Evolutionary conservation across 1,139 yeast species (phyloP).

Genomic region (Zygosaccharomyces pseudobailii): DNA sequence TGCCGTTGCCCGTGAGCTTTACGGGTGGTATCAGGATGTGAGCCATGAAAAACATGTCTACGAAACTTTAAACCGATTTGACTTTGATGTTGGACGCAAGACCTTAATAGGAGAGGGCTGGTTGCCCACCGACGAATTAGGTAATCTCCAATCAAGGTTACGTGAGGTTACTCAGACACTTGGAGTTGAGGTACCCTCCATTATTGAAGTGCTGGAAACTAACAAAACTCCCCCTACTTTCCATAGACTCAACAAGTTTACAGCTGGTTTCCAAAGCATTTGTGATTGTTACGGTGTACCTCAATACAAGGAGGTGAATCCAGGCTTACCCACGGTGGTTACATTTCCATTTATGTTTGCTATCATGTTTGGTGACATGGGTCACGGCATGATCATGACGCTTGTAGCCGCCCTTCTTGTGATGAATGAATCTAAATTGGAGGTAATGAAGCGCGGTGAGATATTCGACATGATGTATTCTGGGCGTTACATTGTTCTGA

Average conservation of each 20-base stretch:
- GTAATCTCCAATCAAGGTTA: constrained; percentile 50
- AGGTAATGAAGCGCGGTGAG: constrained; percentile 74
- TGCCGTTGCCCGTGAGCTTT: constrained; percentile 68
- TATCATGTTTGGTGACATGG: constrained; percentile 97
- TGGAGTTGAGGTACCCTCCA: constrained; percentile 49
- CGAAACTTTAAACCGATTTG: constrained; percentile 72
- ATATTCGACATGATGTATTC: constrained; percentile 93
- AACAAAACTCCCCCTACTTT: constrained; percentile 89
- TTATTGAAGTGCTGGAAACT: constrained; percentile 75
- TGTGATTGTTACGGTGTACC: constrained; percentile 96
- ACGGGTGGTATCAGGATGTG: constrained; percentile 61
- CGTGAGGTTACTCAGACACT: constrained; percentile 53
- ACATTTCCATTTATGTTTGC: constrained; percentile 99
- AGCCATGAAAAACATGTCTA: constrained; percentile 72
- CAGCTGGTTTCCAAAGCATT: constrained; percentile 85
- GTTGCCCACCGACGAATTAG: constrained; percentile 63
- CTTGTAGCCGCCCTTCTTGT: constrained; percentile 70
- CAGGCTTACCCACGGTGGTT: constrained; percentile 89
- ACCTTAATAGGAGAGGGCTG: constrained; percentile 97
- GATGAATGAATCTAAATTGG: constrained; percentile 60
- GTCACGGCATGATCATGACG: constrained; percentile 82
- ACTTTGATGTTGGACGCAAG: constrained; percentile 78
- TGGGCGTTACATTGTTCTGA: constrained; percentile 81
- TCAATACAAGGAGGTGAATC: constrained; percentile 90
- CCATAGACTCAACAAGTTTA: constrained; percentile 87